Conservation (phyloP, 139 green algal species). For the Tetraselmis chui region DNA sequence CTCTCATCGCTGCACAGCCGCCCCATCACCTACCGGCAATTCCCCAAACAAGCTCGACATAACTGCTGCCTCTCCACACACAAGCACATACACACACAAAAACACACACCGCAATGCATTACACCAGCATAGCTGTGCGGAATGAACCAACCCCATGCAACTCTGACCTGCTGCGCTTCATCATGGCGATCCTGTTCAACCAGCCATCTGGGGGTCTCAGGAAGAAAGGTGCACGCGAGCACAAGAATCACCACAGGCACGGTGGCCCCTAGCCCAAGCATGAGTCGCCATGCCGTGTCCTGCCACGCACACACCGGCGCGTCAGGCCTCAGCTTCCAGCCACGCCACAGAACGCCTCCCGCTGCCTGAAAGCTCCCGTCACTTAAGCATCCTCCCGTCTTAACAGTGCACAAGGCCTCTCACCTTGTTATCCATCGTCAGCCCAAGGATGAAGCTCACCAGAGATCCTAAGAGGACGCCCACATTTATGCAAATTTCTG, state of each 20-base stretch:
- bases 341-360: too few relatives aligned
- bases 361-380: too few relatives aligned
- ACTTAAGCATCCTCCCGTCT: too few relatives aligned
- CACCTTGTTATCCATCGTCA: neutral
- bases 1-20: neutral
- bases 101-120: too few relatives aligned
- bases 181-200: neutral
- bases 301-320: too few relatives aligned
- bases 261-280: neutral
- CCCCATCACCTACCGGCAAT: neutral
- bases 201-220: constrained; percentile 4
- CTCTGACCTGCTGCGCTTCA: neutral
- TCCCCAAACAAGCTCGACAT: too few relatives aligned
- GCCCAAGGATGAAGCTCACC: neutral
- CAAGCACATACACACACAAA: too few relatives aligned
- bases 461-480: neutral
- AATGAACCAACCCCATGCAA: too few relatives aligned
- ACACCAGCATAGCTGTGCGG: too few relatives aligned
- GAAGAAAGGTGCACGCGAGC: constrained; percentile 2
- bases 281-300: neutral
- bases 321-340: too few relatives aligned
- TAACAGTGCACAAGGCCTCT: too few relatives aligned
- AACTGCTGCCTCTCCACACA: too few relatives aligned
- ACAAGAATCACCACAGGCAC: neutral
- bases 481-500: neutral